Evolutionary conservation across 2,329 filamentous ascomycete genomes (phyloP), one percentile per base, ranked within the genome.

Genomic region (Tolypocladium paradoxum): DNA sequence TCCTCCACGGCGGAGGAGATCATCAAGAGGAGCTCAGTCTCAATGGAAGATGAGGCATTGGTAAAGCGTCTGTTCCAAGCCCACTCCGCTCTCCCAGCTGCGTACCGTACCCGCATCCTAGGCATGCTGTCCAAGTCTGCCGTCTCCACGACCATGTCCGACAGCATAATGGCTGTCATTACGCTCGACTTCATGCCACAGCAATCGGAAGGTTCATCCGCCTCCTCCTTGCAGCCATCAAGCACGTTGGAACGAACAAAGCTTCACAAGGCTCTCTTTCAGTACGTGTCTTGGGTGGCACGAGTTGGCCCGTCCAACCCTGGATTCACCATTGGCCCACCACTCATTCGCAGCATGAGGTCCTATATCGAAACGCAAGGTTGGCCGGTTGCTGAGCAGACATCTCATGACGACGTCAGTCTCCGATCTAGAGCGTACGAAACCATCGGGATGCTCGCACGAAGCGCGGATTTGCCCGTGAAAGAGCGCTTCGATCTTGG

Each of bases 1-100:
- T 84, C 88, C 12, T 83, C 87, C n/a, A 73, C 89, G n/a, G 92
- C 88, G 0, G 90, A 96, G 53, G 90, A 96, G 61, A 81, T 95
- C 49, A 70, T 97, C 58, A 99, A 96, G 69, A 79, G 91, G 58
- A 87, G 82, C 33, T 78, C 82, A 2, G 79, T 88, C 9, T 83
- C 87, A 9, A 73, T 96, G 29, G 92, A 97, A 65, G 79, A 89
- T 56, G 62, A 74, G 11, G 60, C 66, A 1, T 68, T 90, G 2
- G 76, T 95, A 3, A 71, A 78, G 53, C 74, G 78, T 18, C 73
- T 97, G 2, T 91, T 90, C 61, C 70, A 77, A 4, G 77, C 90
- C 2, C 95, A 96, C 65, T 83, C 85, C 45, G 81, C 77, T n/a
- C 74, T 84, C 0, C 83, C 84, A n/a, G 78, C 84, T 3, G 78